Evolutionary conservation across 352 stramenopile genomes (phyloP), one percentile per base, ranked within the genome.

Genomic region (Phytophthora pluvialis): DNA sequence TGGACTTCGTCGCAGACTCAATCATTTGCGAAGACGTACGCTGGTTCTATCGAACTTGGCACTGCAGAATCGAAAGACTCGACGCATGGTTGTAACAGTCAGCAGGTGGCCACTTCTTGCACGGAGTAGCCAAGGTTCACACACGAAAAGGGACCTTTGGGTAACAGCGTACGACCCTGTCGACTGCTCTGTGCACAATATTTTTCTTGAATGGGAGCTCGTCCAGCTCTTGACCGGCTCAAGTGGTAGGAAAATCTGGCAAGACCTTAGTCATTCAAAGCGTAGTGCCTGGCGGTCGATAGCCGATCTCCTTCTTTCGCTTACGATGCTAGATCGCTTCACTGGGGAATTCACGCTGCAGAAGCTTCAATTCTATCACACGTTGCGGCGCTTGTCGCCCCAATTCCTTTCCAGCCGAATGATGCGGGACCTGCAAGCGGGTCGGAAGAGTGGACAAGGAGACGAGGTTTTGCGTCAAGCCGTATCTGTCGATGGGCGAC

Each of bases 201-300:
- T 93, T 40, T 93, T 86, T 50, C 64, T 94, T n/a, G 81, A 94
- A 50, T 88, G 73, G 71, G 76, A 88, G 18, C 64, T 93, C 4
- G 68, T 93, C 3, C 59, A 81, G 48, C 64, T 94, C n/a, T 62
- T 94, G 21, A 71, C 57, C 6, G 61, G 69, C 10, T 50, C 49
- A 35, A 71, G 57, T 21, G 55, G 48, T 0, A 67, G 38, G 21
- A 51, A 54, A 46, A 35, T 62, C 5, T 55, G 59, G 15, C 62
- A 73, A 42, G 42, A 66, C 28, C 44, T 54, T 12, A 44, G 32
- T 36, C 47, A 55, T 21, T 65, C 62, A 10, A 64, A 64, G 13
- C 39, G 67, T 29, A 61, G 36, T 18, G 55, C 26, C 1, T 60
- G 65, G 55, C 43, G 44, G 32, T 50, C 49, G 5, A 78, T 86